phyloP scores from a whole-genome alignment of 768 basidiomycete species.

The Lactifluus volemus region DNA sequence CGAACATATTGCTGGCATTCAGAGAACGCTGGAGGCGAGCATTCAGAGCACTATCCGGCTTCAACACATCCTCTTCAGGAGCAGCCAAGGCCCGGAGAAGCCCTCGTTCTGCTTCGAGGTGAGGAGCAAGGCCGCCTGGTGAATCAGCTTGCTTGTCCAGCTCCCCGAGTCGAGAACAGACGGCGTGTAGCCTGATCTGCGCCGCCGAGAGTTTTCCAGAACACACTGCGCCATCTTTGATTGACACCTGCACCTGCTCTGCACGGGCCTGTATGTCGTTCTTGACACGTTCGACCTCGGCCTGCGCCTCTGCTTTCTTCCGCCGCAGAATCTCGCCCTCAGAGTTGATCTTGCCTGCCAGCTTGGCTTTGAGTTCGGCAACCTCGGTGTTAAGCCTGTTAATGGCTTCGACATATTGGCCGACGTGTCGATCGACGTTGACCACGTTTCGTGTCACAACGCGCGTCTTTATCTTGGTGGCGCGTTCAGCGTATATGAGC shows the following conservation, averaged over 20 bases:
- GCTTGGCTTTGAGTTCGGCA: constrained; percentile 75
- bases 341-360: constrained; percentile 57
- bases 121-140: constrained; percentile 35
- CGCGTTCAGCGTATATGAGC: constrained; percentile 92
- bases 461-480: constrained; percentile 97
- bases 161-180: constrained; percentile 52
- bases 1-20: constrained; percentile 75
- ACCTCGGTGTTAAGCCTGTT: constrained; percentile 81
- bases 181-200: constrained; percentile 54
- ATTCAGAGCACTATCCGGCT: constrained; percentile 48
- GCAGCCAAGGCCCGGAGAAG: constrained; percentile 57
- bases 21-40: constrained; percentile 55
- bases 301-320: constrained; percentile 58
- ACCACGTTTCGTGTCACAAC: constrained; percentile 93
- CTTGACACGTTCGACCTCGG: constrained; percentile 68
- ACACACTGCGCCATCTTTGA: constrained; percentile 69
- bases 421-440: constrained; percentile 91
- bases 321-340: constrained; percentile 59
- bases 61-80: constrained; percentile 62
- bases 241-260: constrained; percentile 60
- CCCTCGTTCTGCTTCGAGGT: constrained; percentile 64
- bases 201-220: constrained; percentile 64
- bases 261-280: constrained; percentile 62
- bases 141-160: constrained; percentile 38
- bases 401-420: constrained; percentile 92